Evolutionary conservation across 352 stramenopile genomes (phyloP).

Genomic region (Pythium oligandrum): DNA sequence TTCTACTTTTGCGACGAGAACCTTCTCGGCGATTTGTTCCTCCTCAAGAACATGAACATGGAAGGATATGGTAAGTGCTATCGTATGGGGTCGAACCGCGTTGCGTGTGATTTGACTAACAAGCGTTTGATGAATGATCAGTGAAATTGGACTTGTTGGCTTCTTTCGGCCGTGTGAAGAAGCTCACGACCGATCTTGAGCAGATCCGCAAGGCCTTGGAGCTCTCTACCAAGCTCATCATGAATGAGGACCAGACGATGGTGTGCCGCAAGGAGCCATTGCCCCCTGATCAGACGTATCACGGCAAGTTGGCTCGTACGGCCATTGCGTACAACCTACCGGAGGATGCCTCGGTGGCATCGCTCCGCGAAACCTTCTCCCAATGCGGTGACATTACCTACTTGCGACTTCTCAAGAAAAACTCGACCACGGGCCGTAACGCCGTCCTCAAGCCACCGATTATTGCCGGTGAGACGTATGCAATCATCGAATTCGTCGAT

Average conservation of each 20-base stretch:
- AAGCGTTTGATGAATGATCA: conserved; percentile 5
- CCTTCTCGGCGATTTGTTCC: conserved; percentile 75
- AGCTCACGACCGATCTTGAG: conserved; percentile 79
- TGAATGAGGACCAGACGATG: conserved; percentile 80
- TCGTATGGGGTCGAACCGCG: too few species aligned
- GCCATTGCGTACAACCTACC: conserved; percentile 86
- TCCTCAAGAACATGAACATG: conserved; percentile 89
- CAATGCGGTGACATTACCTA: conserved; percentile 83
- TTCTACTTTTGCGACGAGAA: conserved; percentile 90
- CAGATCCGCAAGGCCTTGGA: conserved; percentile 80
- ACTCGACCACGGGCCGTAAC: conserved; percentile 82
- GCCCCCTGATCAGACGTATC: conserved; percentile 76
- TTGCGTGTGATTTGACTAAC: too few species aligned
- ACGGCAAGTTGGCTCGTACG: conserved; percentile 79
- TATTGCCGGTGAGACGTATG: conserved; percentile 81
- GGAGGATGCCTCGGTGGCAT: conserved; percentile 81
- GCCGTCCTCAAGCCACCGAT: conserved; percentile 86
- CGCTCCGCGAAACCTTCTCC: conserved; percentile 79
- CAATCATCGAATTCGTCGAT: conserved; percentile 87
- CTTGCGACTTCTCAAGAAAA: conserved; percentile 86
- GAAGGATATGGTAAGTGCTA: conserved; percentile 66
- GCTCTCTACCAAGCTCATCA: conserved; percentile 78
- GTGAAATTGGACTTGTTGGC: conserved; percentile 82
- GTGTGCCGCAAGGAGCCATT: conserved; percentile 84
- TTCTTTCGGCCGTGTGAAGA: conserved; percentile 83